These are phyloP conservation scores for Paramecium sexaurelia DNA, from an alignment of 73 alveolate genomes.

Conservation along the genomic window DNA sequence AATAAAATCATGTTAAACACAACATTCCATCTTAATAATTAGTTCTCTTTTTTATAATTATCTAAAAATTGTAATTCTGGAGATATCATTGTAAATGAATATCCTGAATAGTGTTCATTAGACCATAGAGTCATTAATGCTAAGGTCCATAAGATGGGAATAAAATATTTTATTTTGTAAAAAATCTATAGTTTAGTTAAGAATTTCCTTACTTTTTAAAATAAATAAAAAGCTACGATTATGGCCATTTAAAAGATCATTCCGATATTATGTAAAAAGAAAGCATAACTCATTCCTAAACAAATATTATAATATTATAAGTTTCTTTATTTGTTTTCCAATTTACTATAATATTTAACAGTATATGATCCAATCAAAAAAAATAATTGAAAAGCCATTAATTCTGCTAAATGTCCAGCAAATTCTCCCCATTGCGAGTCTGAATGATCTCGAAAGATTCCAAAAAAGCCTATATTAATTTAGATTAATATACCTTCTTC, in stretches of 20 bases:
- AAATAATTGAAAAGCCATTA: neutral
- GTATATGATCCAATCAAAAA: slow-evolving; percentile 9
- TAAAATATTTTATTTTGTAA: slow-evolving; percentile 8
- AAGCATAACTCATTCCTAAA: slow-evolving; percentile 31
- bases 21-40: slow-evolving; percentile 57
- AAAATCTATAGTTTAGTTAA: neutral
- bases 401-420: neutral
- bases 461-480: slow-evolving; percentile 22
- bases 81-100: neutral
- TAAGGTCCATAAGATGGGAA: slow-evolving; percentile 38
- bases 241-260: slow-evolving; percentile 35
- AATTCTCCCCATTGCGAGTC: slow-evolving; percentile 29
- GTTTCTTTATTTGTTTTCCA: neutral
- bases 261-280: slow-evolving; percentile 54
- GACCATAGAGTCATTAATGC: slow-evolving; percentile 19
- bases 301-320: slow-evolving; percentile 40
- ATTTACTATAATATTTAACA: neutral
- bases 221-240: neutral
- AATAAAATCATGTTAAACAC: slow-evolving; percentile 59
- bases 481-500: neutral
- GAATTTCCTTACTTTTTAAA: neutral
- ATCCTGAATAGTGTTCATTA: slow-evolving; percentile 55
- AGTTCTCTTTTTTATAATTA: neutral
- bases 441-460: neutral
- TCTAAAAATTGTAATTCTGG: neutral